Evolutionary conservation across 176 grass and related monocot species (phyloP), one percentile per base, ranked within the genome.

Genomic region (Canna indica): DNA sequence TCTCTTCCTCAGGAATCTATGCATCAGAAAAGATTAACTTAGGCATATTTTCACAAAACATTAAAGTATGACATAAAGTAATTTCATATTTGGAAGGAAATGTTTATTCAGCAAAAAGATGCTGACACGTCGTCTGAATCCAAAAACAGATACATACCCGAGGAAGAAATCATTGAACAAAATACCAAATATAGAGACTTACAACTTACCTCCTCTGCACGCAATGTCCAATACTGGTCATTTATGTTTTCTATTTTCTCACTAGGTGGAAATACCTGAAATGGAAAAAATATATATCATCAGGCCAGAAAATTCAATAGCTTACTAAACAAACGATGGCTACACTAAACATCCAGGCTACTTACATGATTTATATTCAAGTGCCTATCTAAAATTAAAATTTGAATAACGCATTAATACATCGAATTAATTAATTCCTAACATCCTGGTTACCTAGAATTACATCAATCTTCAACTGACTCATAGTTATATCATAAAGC

Each of bases 211-310:
- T 96, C 93, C 80, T 96, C 93, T 47, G 86, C 93, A 73, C 93
- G 93, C 64, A 96, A 73, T 10, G 93, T 96, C 93, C 93, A 96
- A 80, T 96, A 96, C 82, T 96, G 93, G 71, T 96, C 93, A 67
- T 96, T 96, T 83, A 96, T 91, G 82, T 96, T 96, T 64, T 96
- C 93, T 79, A 96, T 96, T 74, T 96, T 96, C 81, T 96, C 93
- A 35, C 70, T 69, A 3, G 74, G 74, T 22, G 88, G 83, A 86
- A 96, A 96, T 39, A 96, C 91, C 93, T 96, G 71, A 48, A 68
- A 72, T 45, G 76, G 70, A 75, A 72, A 38, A 57, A 71, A 52
- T 73, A 22, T 76, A 83, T 79, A 64, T 54, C 39, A 32, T 33
- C 16, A 62, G 33, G 59, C 59, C 17, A 12, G 30, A 62, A 62